Conservation (phyloP, 2,329 filamentous ascomycete species). For the Hypoxylon sp. region DNA sequence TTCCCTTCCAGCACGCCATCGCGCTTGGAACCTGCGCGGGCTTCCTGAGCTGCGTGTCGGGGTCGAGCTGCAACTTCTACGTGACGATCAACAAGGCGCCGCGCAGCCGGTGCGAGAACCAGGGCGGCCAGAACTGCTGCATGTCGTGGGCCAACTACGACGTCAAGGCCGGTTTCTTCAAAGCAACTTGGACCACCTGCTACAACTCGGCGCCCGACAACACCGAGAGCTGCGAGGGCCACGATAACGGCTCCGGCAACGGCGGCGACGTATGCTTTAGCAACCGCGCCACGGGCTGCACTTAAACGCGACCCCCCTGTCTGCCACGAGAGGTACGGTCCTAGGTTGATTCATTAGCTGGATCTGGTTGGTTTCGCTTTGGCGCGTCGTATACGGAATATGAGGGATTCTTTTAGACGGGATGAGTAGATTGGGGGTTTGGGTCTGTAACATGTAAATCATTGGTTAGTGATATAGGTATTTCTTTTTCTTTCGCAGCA, state of each 20-base stretch:
- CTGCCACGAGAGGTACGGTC: background rate
- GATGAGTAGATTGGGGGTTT: too few species aligned
- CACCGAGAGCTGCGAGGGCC: background rate
- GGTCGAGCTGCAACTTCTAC: background rate
- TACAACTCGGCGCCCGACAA: background rate
- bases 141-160: background rate
- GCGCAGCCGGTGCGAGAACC: too few species aligned
- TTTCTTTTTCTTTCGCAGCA: background rate
- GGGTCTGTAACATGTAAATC: too few species aligned
- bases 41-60: background rate
- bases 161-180: background rate
- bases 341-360: background rate
- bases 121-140: background rate
- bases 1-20: background rate
- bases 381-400: background rate
- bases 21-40: too few species aligned
- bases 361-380: background rate
- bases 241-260: background rate
- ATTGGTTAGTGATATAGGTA: background rate
- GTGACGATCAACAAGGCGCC: background rate
- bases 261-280: background rate
- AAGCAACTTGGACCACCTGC: background rate
- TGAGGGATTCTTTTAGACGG: background rate
- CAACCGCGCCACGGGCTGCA: background rate
- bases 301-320: background rate